Conservation (phyloP, 257 asterid species). For the Lycium barbarum region DNA sequence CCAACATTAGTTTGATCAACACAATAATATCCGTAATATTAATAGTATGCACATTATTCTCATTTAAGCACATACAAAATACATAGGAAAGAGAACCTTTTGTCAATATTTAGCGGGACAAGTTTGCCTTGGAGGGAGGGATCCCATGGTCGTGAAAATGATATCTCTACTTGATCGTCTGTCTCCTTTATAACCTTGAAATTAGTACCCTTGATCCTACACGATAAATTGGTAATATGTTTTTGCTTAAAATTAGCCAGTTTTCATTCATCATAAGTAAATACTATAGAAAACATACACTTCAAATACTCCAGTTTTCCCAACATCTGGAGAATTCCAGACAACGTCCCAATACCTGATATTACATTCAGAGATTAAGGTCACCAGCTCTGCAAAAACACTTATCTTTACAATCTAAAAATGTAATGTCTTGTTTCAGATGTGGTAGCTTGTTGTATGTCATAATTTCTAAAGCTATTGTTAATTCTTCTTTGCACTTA, state of each 20-base stretch:
- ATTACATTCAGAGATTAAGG: conserved; percentile 17
- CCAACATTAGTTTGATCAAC: background rate
- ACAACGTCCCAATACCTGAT: conserved; percentile 90
- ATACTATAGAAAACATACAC: conserved; percentile 39
- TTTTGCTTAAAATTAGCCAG: conserved; percentile 2
- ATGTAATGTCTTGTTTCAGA: conserved; percentile 15
- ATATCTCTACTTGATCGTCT: conserved; percentile 61
- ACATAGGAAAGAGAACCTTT: conserved; percentile 50
- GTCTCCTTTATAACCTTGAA: conserved; percentile 54
- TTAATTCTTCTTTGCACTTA: background rate
- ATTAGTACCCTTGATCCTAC: conserved; percentile 57
- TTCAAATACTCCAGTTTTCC: conserved; percentile 71
- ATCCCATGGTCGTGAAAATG: conserved; percentile 62
- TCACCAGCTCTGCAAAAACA: background rate
- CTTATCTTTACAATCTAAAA: background rate
- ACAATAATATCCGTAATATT: background rate
- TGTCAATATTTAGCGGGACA: conserved; percentile 65
- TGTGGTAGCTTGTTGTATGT: background rate
- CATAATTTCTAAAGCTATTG: background rate
- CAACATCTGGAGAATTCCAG: conserved; percentile 72
- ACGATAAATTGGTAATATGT: background rate
- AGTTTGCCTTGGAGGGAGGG: conserved; percentile 47
- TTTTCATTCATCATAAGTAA: background rate
- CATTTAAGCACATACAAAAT: background rate
- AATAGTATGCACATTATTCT: background rate